phyloP scores from a whole-genome alignment of 129 eudicot genomes.

The Tagetes patula region DNA sequence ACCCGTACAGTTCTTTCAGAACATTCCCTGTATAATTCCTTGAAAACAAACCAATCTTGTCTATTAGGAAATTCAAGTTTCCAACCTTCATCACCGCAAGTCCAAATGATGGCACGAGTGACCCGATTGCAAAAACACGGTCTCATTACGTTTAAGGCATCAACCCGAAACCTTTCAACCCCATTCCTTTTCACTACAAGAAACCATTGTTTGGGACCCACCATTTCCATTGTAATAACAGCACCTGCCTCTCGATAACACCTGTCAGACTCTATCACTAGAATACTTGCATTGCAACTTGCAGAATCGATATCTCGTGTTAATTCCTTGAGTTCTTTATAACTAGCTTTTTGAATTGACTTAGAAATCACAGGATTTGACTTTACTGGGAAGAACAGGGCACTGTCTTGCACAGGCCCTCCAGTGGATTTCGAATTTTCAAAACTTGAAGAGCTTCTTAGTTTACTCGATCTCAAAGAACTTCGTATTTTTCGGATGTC shows the following conservation, averaged over 20 bases:
- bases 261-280: conserved; percentile 64
- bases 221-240: conserved; percentile 43
- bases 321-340: conserved; percentile 39
- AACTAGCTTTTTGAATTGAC: conserved; percentile 26
- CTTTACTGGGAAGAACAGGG: conserved; percentile 27
- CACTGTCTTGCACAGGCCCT: conserved; percentile 27
- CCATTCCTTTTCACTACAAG: conserved; percentile 57
- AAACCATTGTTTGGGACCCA: conserved; percentile 57
- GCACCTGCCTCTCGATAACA: conserved; percentile 71
- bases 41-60: conserved; percentile 76
- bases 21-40: conserved; percentile 68
- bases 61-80: conserved; percentile 74
- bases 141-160: conserved; percentile 58
- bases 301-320: conserved; percentile 39
- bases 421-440: conserved; percentile 33
- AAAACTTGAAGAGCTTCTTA: conserved; percentile 34
- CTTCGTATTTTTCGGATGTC: conserved; percentile 53
- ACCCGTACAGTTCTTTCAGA: conserved; percentile 47
- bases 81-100: conserved; percentile 46
- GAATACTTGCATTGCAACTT: conserved; percentile 60
- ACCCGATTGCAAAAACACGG: conserved; percentile 63
- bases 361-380: conserved; percentile 34
- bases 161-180: conserved; percentile 33
- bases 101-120: conserved; percentile 71
- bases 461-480: conserved; percentile 54